These are phyloP conservation scores for Dalbergia cultrata DNA, from an alignment of 306 rosid species.

Conservation along the genomic window DNA sequence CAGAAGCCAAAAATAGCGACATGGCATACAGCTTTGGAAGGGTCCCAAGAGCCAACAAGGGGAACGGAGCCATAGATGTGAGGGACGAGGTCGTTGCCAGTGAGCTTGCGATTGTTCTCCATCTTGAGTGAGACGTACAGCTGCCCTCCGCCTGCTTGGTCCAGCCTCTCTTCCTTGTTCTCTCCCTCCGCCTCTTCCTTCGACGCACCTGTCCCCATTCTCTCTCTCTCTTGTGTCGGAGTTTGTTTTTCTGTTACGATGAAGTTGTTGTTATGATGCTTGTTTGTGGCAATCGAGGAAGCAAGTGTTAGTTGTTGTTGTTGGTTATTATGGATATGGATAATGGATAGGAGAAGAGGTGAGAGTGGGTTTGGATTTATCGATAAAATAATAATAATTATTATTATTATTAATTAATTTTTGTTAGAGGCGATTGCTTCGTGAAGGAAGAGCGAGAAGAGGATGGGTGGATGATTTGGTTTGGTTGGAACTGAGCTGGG, in stretches of 20 bases:
- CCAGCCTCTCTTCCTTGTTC: conserved; percentile 57
- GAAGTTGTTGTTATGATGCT: neutral
- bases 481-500: too few species aligned
- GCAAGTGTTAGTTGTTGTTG: neutral
- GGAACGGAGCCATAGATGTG: conserved; percentile 94
- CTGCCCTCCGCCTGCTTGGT: conserved; percentile 66
- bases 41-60: conserved; percentile 91
- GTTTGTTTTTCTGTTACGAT: neutral
- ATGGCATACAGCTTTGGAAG: conserved; percentile 81
- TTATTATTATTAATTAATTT: too few species aligned
- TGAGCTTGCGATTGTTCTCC: conserved; percentile 83
- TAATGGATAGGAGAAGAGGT: neutral
- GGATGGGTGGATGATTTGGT: neutral
- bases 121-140: conserved; percentile 91
- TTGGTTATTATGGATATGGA: conserved; percentile 6
- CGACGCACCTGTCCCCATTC: conserved; percentile 86
- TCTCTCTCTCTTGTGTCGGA: neutral
- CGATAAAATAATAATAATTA: conserved; percentile 1
- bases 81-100: conserved; percentile 78
- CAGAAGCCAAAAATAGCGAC: neutral
- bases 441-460: neutral
- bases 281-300: neutral
- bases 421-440: neutral
- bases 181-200: conserved; percentile 63
- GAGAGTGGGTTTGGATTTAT: conserved; percentile 28